Base-by-base conservation (phyloP, 225 moss, liverwort and hornwort species). In the Rhytidiadelphus loreus region DNA sequence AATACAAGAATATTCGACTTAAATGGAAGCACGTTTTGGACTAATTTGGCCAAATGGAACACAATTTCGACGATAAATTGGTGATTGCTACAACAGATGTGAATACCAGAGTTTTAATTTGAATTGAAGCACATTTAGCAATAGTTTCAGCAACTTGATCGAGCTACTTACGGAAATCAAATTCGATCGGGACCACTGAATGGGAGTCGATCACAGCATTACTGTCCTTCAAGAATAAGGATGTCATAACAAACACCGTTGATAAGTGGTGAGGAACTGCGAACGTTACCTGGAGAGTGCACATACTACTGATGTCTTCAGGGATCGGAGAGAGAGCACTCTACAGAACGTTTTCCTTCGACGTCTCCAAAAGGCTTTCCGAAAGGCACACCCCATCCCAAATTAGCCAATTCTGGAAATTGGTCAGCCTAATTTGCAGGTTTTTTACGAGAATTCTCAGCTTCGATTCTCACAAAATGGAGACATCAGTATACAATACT, bases 351-450 rank as follows among this genome's bases (percentile, higher is more conserved):
- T 52, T 86, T 75, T 76, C 75, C 50, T n/a, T n/a, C n/a, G n/a
- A 61, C 48, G 50, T 90, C 58, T 70, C 85, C 90, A 89, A 87
- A 73, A 84, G 83, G 73, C 86, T 82, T 35, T 56, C 82, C 89
- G 87, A 89, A 60, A 91, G 84, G 80, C 84, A 77, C 89, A 66
- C 78, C 44, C 74, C 28, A 75, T 56, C n/a, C 62, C 46, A 52
- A 35, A n/a, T 52, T 39, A 66, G 39, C 19, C 3, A 12, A 52
- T n/a, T n/a, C 46, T 55, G 39, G 24, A 69, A 84, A 84, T 60
- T 32, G 22, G 39, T 39, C 70, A 70, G 60, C 83, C 63, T 66
- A 35, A 84, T 65, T 88, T 29, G 69, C 69, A 76, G 39, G 62
- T 37, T 20, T 62, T n/a, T 21, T 29, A 52, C 9, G 25, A 48